Base-by-base conservation (phyloP, 129 eudicot species). In the Saussurea involucrata region DNA sequence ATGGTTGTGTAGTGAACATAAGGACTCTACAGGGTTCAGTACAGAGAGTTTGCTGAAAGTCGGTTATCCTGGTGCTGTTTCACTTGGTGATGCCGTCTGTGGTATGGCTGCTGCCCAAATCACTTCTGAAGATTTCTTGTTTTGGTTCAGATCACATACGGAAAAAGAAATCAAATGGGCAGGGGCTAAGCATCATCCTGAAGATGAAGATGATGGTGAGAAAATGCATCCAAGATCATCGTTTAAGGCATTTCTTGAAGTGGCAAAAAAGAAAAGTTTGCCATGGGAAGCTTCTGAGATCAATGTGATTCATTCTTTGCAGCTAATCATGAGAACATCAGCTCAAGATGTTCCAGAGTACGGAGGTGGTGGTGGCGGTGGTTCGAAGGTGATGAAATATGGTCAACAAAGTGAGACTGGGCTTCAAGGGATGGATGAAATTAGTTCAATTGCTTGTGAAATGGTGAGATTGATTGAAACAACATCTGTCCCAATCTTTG, bases 401-500 rank as follows among this genome's bases (percentile, higher is more conserved):
- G 28, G 76, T 67, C 90, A 70, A 74, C 69, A 66, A 77, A 67
- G 78, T 32, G 83, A 77, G 66, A 37, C 28, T 68, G 82, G 72
- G 71, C 76, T 44, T 67, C 73, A 37, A 44, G 74, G 60, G 69
- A 22, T 85, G 74, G 73, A 76, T 40, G 88, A 86, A 69, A 81
- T 88, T 66, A 76, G 78, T 83, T 73, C 93, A 12, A 87, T 81
- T 75, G 88, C 92, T 0, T 79, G 70, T 78, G 93, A 91, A 73
- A 86, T 91, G 97, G 90, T 81, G 66, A 80, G 91, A 69, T 75
- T 91, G 82, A 88, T 88, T 72, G 93, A 91, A 77, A 91, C 93
- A 11, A 89, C 97, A 0, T 75, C 83, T 22, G 91, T 82, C 49
- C 97, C 97, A n/a, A 86, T 88, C 60, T 88, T 91, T 74, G 97